A percentile compares a stretch with the other conserved stretches of the same genome.
Conservation (phyloP, 2,329 filamentous ascomycete genomes). For the Fusarium napiforme region DNA sequence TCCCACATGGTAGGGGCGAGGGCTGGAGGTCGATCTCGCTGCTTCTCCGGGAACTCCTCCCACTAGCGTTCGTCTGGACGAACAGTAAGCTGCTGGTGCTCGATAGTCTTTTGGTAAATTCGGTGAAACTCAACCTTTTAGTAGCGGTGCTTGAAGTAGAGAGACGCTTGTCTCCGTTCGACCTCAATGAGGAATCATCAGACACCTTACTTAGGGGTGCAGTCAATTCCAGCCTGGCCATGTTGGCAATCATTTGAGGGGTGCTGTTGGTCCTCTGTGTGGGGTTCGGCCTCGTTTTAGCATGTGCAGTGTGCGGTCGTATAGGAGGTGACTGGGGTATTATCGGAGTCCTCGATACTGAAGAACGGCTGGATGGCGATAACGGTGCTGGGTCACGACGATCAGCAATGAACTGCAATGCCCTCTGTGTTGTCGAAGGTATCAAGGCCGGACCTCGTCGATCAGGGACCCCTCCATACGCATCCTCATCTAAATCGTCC, state of each 20-base stretch:
- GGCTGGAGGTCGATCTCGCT: conserved; percentile 57
- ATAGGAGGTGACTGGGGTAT: conserved; percentile 43
- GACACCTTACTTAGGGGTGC: conserved; percentile 39
- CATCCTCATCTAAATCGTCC: conserved; percentile 55
- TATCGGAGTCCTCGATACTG: conserved; percentile 43
- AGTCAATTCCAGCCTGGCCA: conserved; percentile 40
- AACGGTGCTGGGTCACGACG: conserved; percentile 51
- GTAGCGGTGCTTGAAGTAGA: conserved; percentile 66
- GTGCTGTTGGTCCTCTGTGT: conserved; percentile 61
- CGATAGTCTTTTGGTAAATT: conserved; percentile 69
- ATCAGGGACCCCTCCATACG: conserved; percentile 53
- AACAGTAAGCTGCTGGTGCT: conserved; percentile 70
- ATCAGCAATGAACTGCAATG: conserved; percentile 62
- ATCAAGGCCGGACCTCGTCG: conserved; percentile 51
- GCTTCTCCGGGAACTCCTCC: conserved; percentile 60
- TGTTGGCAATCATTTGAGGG: conserved; percentile 54
- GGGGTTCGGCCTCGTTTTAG: conserved; percentile 57
- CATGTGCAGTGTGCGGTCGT: conserved; percentile 66
- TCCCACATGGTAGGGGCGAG: conserved; percentile 49
- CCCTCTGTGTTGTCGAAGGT: conserved; percentile 59
- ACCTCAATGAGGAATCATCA: conserved; percentile 49
- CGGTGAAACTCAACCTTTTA: conserved; percentile 70
- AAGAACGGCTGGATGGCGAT: conserved; percentile 49
- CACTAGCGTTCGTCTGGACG: conserved; percentile 66
- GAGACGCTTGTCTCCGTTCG: conserved; percentile 58